A percentile compares a stretch with the other conserved stretches of the same genome.
phyloP scores from a whole-genome alignment of 2,329 filamentous ascomycete genomes.

The Neofusicoccum kwambonambiense region DNA sequence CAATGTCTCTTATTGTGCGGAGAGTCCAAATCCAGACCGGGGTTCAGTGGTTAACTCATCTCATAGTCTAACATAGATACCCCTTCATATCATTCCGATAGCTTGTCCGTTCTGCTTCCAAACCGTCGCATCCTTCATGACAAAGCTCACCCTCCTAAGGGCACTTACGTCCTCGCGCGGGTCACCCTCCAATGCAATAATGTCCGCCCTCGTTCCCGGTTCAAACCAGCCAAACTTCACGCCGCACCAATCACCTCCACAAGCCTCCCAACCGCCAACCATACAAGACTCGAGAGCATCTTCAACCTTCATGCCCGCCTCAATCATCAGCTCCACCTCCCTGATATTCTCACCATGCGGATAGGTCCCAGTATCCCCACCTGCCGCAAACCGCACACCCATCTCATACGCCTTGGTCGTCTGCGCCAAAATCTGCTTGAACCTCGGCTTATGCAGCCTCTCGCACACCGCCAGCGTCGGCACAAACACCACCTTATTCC shows the following conservation, averaged over 20 bases:
- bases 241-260: conserved; percentile 53
- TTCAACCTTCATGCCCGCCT: conserved; percentile 51
- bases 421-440: conserved; percentile 27
- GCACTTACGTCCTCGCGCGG: conserved; percentile 42
- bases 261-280: conserved; percentile 56
- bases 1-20: no score
- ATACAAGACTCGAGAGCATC: conserved; percentile 53
- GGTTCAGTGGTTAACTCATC: neutral
- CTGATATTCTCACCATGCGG: conserved; percentile 54
- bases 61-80: neutral
- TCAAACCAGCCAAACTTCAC: conserved; percentile 54
- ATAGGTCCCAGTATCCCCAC: conserved; percentile 36
- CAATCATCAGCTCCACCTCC: conserved; percentile 55
- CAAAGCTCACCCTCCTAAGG: conserved; percentile 52
- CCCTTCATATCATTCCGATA: conserved; percentile 9
- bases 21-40: no score
- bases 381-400: conserved; percentile 19
- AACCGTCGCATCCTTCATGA: conserved; percentile 58
- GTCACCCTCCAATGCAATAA: conserved; percentile 51
- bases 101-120: conserved; percentile 42
- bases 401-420: conserved; percentile 38
- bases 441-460: conserved; percentile 16
- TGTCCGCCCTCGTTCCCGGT: conserved; percentile 51
- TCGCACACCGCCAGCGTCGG: conserved; percentile 54
- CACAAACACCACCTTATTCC: conserved; percentile 50